A percentile compares a stretch with the other conserved stretches of the same genome.
Conservation (phyloP, 2,329 filamentous ascomycete species). For the Penicillium janthinellum region DNA sequence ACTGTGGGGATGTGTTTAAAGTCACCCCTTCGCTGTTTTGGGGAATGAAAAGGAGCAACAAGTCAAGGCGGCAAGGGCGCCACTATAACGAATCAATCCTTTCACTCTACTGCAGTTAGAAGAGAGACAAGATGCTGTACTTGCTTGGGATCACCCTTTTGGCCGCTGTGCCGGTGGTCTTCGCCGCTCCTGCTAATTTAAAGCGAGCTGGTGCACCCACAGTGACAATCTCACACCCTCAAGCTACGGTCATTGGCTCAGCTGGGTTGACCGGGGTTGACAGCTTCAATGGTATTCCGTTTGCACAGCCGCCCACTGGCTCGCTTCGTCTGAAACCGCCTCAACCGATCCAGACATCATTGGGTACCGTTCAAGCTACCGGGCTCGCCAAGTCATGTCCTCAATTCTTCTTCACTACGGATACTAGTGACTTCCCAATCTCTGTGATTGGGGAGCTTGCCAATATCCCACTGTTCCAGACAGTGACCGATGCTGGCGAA, state of each 20-base stretch:
- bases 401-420: constrained; percentile 66
- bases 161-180: constrained; percentile 11
- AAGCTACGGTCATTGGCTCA: constrained; percentile 54
- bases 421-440: constrained; percentile 42
- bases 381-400: constrained; percentile 66
- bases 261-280: constrained; percentile 55
- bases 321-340: constrained; percentile 70
- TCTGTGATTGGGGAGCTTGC: constrained; percentile 54
- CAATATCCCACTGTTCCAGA: constrained; percentile 61
- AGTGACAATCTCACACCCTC: constrained; percentile 54
- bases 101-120: neutral
- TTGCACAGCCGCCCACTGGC: constrained; percentile 69
- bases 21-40: neutral
- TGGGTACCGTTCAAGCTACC: constrained; percentile 65
- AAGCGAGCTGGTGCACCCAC: constrained; percentile 53
- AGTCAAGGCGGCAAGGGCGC: neutral
- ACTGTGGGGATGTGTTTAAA: constrained; percentile 4
- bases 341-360: constrained; percentile 56
- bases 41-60: neutral
- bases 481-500: constrained; percentile 57
- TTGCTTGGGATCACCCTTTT: constrained; percentile 2
- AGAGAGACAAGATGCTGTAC: constrained; percentile 5
- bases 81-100: neutral
- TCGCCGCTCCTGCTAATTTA: constrained; percentile 20
- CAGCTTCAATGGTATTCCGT: constrained; percentile 74